phyloP scores from a whole-genome alignment of 768 basidiomycete species.

The Suillus spraguei region DNA sequence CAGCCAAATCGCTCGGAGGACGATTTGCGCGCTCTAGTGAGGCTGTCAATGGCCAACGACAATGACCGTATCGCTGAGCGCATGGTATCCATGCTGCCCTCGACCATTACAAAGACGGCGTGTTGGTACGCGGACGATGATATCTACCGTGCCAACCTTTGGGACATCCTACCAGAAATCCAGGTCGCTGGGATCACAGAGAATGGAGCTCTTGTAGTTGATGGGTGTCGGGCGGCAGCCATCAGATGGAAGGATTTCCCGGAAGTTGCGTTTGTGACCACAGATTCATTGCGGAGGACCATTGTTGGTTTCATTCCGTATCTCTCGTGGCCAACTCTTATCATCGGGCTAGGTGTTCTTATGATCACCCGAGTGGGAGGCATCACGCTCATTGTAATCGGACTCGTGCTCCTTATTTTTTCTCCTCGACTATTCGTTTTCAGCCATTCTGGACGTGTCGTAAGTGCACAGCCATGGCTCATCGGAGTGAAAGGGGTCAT shows the following conservation, averaged over 20 bases:
- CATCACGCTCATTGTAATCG: slow-evolving; percentile 3
- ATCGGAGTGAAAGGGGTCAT: slow-evolving; percentile 25
- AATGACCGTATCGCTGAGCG: slow-evolving; percentile 25
- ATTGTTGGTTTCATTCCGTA: slow-evolving; percentile 15
- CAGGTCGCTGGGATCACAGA: slow-evolving; percentile 23
- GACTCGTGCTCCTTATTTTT: slow-evolving; percentile 4
- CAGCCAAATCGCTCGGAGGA: slow-evolving; percentile 17
- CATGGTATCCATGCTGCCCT: slow-evolving; percentile 24
- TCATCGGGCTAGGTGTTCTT: slow-evolving; percentile 3
- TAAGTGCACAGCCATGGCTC: slow-evolving; percentile 21
- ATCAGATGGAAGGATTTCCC: slow-evolving; percentile 27
- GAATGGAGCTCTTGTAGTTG: slow-evolving; percentile 21
- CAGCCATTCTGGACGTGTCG: slow-evolving; percentile 21
- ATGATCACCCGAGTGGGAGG: background rate
- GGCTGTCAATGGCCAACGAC: slow-evolving; percentile 27
- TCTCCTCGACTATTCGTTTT: slow-evolving; percentile 16
- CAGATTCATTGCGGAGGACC: slow-evolving; percentile 13
- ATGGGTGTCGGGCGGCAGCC: slow-evolving; percentile 20
- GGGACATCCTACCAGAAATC: slow-evolving; percentile 22
- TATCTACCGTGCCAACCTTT: slow-evolving; percentile 18
- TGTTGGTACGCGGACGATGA: slow-evolving; percentile 25
- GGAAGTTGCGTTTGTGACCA: slow-evolving; percentile 14
- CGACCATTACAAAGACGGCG: background rate
- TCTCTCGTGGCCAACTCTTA: slow-evolving; percentile 14
- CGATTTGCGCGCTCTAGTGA: slow-evolving; percentile 20